Conservation (phyloP, 176 grass and related monocot species). For the Eragrostis nindensis region DNA sequence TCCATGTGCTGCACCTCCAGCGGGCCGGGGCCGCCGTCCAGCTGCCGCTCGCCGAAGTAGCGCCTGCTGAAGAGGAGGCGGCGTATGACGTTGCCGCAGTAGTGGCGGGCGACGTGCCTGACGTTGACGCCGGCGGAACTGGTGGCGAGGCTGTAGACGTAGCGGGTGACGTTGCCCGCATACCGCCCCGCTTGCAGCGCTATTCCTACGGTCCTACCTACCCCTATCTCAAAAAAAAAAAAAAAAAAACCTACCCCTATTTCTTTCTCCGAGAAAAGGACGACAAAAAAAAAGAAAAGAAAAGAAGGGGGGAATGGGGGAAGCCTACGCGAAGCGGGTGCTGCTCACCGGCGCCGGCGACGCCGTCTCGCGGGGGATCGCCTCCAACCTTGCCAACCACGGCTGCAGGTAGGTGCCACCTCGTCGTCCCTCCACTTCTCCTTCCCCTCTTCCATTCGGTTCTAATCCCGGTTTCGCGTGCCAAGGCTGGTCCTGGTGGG, state of each 20-base stretch:
- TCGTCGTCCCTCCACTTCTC: too few species aligned
- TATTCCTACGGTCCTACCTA: too few species aligned
- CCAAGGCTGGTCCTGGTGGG: constrained; percentile 75
- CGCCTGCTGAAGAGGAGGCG: neutral
- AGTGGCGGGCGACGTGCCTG: neutral
- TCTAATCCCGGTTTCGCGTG: neutral
- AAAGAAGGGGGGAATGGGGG: constrained; percentile 40
- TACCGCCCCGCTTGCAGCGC: too few species aligned
- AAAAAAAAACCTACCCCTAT: too few species aligned
- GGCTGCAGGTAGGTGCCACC: constrained; percentile 61
- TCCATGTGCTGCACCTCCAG: neutral
- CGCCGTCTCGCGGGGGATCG: constrained; percentile 72
- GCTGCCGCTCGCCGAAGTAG: neutral
- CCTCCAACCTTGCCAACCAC: constrained; percentile 61
- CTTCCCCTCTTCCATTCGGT: neutral
- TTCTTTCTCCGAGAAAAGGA: too few species aligned
- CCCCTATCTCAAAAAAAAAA: too few species aligned
- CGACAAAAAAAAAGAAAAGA: neutral
- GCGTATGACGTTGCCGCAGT: neutral
- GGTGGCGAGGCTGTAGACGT: too few species aligned
- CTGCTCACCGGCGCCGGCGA: constrained; percentile 72
- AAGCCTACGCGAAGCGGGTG: constrained; percentile 59
- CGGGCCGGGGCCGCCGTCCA: neutral
- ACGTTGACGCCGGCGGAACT: neutral
- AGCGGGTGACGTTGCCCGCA: too few species aligned